Evolutionary conservation across 139 green algal species (phyloP), one percentile per base, ranked within the genome.

Genomic region (Pedinophyceae sp.): DNA sequence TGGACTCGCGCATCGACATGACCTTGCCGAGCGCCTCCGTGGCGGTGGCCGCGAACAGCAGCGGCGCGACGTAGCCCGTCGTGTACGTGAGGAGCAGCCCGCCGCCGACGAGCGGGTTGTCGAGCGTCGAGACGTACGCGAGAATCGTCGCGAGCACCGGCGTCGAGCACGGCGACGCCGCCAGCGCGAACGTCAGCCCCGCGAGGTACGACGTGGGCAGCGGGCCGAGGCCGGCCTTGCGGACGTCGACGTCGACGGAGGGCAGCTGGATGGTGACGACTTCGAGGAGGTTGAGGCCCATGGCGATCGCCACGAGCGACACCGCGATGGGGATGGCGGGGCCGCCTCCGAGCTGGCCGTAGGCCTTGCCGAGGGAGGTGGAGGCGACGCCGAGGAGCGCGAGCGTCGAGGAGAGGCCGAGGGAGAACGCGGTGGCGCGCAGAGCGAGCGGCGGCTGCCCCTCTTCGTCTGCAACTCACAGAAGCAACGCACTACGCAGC

Each of bases 261-360:
- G 82, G 84, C 53, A 95, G 71, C 48, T 51, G 59, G 41, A 94
- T 55, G 2, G 55, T 72, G 50, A 95, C 43, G 23, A 95, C 69
- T 61, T 87, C 80, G 13, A 98, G 75, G 29, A 98, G 77, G 58
- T 95, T 95, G 23, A 95, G 66, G 0, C 90, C 89, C 87, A 95
- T 96, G 10, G 71, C 17, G 2, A 97, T 79, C 3, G 89, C 89
- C 34, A 96, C 54, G 2, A 72, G 0, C 34, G 64, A 70, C 19
- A 83, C 81, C 1, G 61, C 49, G 6, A 75, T 54, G 48, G 66
- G 62, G 25, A 76, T 54, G 26, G 43, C 59, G n/a, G 34, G 46
- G 3, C 56, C 61, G 16, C 52, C 15, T 18, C 73, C 54, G 45
- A 75, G 64, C 58, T 87, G 75, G 15, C 88, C 89, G 59, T 95